These are phyloP conservation scores for Blepharisma stoltei DNA, from an alignment of 73 alveolate genomes.

Conservation along the genomic window DNA sequence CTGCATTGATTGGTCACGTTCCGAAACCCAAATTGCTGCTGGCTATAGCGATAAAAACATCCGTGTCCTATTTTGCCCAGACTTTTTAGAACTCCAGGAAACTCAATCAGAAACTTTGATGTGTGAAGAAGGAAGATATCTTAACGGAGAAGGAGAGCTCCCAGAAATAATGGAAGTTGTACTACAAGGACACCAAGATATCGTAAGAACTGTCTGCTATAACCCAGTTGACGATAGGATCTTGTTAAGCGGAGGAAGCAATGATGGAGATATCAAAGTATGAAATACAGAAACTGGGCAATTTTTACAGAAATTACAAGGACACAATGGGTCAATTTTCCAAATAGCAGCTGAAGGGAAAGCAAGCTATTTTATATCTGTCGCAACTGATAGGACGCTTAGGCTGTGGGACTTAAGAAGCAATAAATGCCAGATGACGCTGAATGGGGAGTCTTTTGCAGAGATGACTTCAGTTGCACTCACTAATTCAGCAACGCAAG, in stretches of 20 bases:
- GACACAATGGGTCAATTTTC: slow-evolving; percentile 82
- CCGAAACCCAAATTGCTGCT: slow-evolving; percentile 85
- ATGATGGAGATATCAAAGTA: slow-evolving; percentile 48
- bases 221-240: slow-evolving; percentile 82
- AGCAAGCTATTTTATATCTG: slow-evolving; percentile 82
- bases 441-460: slow-evolving; percentile 48
- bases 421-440: slow-evolving; percentile 47
- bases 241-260: slow-evolving; percentile 82
- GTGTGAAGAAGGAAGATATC: slow-evolving; percentile 23
- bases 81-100: slow-evolving; percentile 66
- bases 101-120: slow-evolving; percentile 35
- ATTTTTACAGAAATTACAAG: slow-evolving; percentile 70
- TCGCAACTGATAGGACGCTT: slow-evolving; percentile 86
- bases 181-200: slow-evolving; percentile 90
- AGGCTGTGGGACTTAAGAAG: slow-evolving; percentile 92
- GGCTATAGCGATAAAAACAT: slow-evolving; percentile 89
- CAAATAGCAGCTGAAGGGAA: slow-evolving; percentile 79
- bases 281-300: slow-evolving; percentile 95
- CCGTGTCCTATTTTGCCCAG: slow-evolving; percentile 61
- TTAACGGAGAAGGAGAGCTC: slow-evolving; percentile 34
- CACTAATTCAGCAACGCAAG: background rate
- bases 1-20: slow-evolving; percentile 91
- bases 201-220: slow-evolving; percentile 93
- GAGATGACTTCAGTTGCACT: slow-evolving; percentile 73
- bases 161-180: slow-evolving; percentile 62